Percentiles rank a stretch among this genome's conserved stretches.
Evolutionary conservation across 1,139 yeast genomes (phyloP).

Genomic region (Yamadazyma conglobata): DNA sequence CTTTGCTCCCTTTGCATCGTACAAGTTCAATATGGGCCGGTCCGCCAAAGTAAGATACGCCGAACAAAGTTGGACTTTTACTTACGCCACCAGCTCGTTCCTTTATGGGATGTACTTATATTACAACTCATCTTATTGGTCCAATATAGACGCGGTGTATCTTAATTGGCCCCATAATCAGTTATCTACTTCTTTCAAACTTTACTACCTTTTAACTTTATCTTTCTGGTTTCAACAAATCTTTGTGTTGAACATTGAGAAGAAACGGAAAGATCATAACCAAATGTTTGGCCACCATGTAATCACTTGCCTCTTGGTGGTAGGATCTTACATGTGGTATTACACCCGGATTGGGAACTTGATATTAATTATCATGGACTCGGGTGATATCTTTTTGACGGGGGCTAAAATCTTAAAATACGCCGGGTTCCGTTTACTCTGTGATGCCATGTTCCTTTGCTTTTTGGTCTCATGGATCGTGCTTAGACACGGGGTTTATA

Average conservation of each 20-base stretch:
- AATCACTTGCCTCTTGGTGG: constrained; percentile 63
- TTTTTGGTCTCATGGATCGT: constrained; percentile 70
- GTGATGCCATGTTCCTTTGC: constrained; percentile 67
- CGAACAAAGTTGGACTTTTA: constrained; percentile 80
- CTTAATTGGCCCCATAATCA: constrained; percentile 73
- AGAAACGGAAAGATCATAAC: constrained; percentile 71
- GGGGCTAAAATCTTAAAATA: constrained; percentile 77
- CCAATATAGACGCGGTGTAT: constrained; percentile 58
- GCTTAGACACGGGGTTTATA: constrained; percentile 72
- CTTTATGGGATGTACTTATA: constrained; percentile 57
- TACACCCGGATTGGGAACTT: constrained; percentile 78
- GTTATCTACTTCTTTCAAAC: constrained; percentile 50
- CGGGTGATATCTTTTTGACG: constrained; percentile 70
- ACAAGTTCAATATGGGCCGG: constrained; percentile 42
- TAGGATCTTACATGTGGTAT: constrained; percentile 72
- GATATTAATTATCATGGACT: constrained; percentile 77
- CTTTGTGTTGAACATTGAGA: constrained; percentile 72
- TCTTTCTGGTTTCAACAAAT: constrained; percentile 83
- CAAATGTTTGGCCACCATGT: constrained; percentile 92
- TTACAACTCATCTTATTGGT: constrained; percentile 55
- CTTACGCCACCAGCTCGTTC: constrained; percentile 61
- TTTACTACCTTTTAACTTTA: constrained; percentile 67
- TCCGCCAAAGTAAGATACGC: constrained; percentile 67
- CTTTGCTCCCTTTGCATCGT: constrained; percentile 55
- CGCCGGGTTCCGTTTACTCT: constrained; percentile 52